Conservation (phyloP, 2,329 filamentous ascomycete species). For the Ilyonectria destructans region DNA sequence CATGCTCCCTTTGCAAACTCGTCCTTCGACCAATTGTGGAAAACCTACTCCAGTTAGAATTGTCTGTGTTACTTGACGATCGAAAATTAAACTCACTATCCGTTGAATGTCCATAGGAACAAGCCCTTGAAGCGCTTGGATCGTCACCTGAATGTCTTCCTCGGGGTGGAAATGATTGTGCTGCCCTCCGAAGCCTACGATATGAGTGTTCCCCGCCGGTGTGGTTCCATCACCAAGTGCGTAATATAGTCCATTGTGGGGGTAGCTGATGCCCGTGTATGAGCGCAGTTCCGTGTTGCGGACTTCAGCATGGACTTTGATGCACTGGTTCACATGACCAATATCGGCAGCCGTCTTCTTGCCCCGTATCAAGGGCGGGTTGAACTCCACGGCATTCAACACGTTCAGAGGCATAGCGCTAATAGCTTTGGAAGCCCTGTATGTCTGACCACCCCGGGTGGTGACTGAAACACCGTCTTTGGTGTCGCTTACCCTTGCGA, state of each 20-base stretch:
- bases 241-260: slow-evolving; percentile 60
- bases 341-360: slow-evolving; percentile 56
- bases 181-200: slow-evolving; percentile 63
- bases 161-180: slow-evolving; percentile 63
- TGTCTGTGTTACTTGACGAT: accelerated
- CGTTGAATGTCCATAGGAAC: slow-evolving; percentile 52
- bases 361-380: slow-evolving; percentile 55
- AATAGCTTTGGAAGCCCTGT: slow-evolving; percentile 54
- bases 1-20: slow-evolving; percentile 63
- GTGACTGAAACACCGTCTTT: slow-evolving; percentile 53
- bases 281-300: slow-evolving; percentile 59
- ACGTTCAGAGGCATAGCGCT: slow-evolving; percentile 63
- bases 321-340: slow-evolving; percentile 63
- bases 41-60: slow-evolving; percentile 52
- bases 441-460: slow-evolving; percentile 51
- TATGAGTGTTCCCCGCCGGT: slow-evolving; percentile 62
- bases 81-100: slow-evolving; percentile 36
- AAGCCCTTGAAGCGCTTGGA: slow-evolving; percentile 54
- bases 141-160: slow-evolving; percentile 55
- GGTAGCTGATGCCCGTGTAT: slow-evolving; percentile 61
- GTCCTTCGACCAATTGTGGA: slow-evolving; percentile 66
- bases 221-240: slow-evolving; percentile 63
- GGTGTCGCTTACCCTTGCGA: slow-evolving; percentile 52
- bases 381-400: slow-evolving; percentile 58
- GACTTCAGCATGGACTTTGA: slow-evolving; percentile 65